Evolutionary conservation across 2,329 filamentous ascomycete genomes (phyloP), one percentile per base, ranked within the genome.

Genomic region (Fusarium sp.): DNA sequence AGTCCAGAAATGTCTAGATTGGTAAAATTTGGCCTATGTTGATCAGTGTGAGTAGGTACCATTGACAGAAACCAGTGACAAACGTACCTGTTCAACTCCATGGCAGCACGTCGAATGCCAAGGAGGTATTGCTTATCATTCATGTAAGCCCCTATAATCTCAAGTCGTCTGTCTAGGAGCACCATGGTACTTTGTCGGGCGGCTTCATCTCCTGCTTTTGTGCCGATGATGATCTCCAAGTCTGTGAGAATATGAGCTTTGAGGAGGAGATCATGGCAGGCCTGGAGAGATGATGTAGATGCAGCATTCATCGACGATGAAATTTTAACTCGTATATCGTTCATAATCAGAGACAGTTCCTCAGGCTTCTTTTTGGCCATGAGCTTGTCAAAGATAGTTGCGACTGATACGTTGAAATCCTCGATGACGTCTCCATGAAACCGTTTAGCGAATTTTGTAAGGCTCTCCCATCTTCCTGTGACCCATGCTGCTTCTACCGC

Each of bases 111-210:
- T 60, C 95, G 89, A 43, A 98, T 86, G 2, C 94, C 92, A 29
- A 99, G 85, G 12, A 99, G 82, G 77, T 97, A 98, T 77, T 98
- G 95, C 79, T 99, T 99, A 78, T 99, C 95, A 55, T 90, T 89
- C 40, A 95, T 91, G 75, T 96, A 97, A 2, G 94, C 93, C 1
- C 97, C 96, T 4, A 99, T 84, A 2, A 97, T 87, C 72, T 95
- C 92, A n/a, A 99, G 83, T n/a, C 96, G 90, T 47, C 91, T 89
- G 66, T 92, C 87, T 8, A 98, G 66, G 8, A 81, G 65, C 3
- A 69, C 64, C 62, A 81, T 76, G 4, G 77, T 78, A 53, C 74
- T 77, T 34, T 75, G 75, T 32, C 77, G 77, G 44, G 80, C 79
- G 49, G 81, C 77, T 55, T 85, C 80, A 11, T 82, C 80, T 47